A percentile compares a stretch with the other conserved stretches of the same genome.
Conservation (phyloP, 2,329 filamentous ascomycete genomes). For the Neonectria faginata region DNA sequence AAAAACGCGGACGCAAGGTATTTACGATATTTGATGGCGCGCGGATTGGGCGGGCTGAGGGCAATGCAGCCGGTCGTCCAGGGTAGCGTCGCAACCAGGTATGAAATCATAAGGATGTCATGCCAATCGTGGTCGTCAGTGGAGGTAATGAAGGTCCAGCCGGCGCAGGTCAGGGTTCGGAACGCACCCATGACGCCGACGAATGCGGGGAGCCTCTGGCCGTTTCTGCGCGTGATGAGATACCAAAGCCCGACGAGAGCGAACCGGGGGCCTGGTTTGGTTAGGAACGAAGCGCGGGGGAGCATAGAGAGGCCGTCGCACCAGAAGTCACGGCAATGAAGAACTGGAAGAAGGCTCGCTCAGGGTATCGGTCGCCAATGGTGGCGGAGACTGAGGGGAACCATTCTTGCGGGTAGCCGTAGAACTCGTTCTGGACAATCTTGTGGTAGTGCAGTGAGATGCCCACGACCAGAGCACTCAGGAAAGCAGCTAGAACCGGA, state of each 20-base stretch:
- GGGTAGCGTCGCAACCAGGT: slow-evolving; percentile 91
- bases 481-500: slow-evolving; percentile 75
- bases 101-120: slow-evolving; percentile 99
- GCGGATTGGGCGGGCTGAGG: slow-evolving; percentile 85
- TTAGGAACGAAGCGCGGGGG: slow-evolving; percentile 30
- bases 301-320: slow-evolving; percentile 51
- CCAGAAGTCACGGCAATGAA: slow-evolving; percentile 97
- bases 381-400: slow-evolving; percentile 96
- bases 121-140: slow-evolving; percentile 99
- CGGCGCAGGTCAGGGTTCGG: slow-evolving; percentile 92
- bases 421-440: slow-evolving; percentile 97
- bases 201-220: slow-evolving; percentile 81
- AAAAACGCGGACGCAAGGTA: slow-evolving; percentile 87
- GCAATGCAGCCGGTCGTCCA: slow-evolving; percentile 94
- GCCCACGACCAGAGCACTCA: slow-evolving; percentile 87
- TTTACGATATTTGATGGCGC: slow-evolving; percentile 89
- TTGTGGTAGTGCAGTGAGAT: slow-evolving; percentile 90
- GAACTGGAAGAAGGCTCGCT: slow-evolving; percentile 95
- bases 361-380: slow-evolving; percentile 96
- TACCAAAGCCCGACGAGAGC: slow-evolving; percentile 93
- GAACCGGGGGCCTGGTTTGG: slow-evolving; percentile 81
- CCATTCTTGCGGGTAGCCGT: slow-evolving; percentile 95
- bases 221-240: slow-evolving; percentile 82
- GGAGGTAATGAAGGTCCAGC: slow-evolving; percentile 98
- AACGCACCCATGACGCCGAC: slow-evolving; percentile 84